Evolutionary conservation across 768 basidiomycete species (phyloP).

Genomic region (Kwoniella europaea): DNA sequence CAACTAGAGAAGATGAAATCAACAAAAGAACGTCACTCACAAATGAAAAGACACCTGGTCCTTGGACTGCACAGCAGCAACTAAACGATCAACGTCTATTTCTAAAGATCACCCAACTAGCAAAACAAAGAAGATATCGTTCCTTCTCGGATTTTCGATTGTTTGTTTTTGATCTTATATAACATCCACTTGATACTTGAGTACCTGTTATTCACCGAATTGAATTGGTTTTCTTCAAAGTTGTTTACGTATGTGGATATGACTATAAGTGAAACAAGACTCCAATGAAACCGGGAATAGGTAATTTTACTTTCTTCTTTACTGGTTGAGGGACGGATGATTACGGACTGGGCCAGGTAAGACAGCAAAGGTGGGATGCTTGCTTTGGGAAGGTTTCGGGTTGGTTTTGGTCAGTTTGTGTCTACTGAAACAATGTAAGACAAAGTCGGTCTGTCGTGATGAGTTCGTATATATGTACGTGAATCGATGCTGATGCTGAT

Average conservation of each 20-base stretch:
- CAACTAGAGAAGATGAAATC: background rate
- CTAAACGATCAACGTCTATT: constrained; percentile 11
- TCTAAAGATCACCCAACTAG: too few relatives aligned
- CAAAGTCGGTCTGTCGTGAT: background rate
- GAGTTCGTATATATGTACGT: background rate
- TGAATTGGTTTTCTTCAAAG: background rate
- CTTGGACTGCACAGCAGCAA: constrained; percentile 11
- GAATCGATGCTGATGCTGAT: background rate
- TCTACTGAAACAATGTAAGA: background rate
- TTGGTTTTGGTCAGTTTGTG: background rate
- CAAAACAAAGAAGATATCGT: background rate
- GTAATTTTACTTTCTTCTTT: background rate
- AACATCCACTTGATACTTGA: background rate
- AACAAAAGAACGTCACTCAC: constrained; percentile 1
- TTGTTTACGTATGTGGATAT: background rate
- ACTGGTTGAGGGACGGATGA: background rate
- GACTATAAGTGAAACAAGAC: background rate
- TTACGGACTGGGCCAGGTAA: constrained; percentile 2
- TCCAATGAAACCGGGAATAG: background rate
- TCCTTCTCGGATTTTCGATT: background rate
- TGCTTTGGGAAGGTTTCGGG: constrained; percentile 1
- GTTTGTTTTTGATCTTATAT: background rate
- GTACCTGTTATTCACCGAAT: background rate
- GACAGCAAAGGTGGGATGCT: background rate
- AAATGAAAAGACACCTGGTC: constrained; percentile 9